A percentile compares a stretch with the other conserved stretches of the same genome.
These are phyloP conservation scores for Aeminium ludgeri DNA, from an alignment of 495 filamentous ascomycete genomes.

Conservation along the genomic window DNA sequence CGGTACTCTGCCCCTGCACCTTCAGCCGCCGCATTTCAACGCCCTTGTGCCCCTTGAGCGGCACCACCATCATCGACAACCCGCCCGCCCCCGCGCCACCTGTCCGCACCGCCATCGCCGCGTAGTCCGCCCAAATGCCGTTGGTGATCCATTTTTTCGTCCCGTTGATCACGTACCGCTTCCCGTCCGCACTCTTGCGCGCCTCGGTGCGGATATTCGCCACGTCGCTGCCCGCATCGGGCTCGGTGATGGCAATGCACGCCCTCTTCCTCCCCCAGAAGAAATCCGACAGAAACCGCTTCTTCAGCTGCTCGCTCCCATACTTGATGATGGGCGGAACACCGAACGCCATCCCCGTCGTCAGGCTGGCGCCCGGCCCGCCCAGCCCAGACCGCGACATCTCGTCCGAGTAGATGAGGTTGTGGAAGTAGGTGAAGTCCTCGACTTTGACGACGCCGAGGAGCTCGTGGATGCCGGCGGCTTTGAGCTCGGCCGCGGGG, in stretches of 20 bases:
- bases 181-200: slow-evolving; percentile 42
- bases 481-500: slow-evolving; percentile 49
- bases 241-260: slow-evolving; percentile 69
- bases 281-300: slow-evolving; percentile 46
- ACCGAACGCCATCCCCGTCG: slow-evolving; percentile 53
- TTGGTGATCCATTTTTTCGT: slow-evolving; percentile 69
- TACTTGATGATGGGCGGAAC: slow-evolving; percentile 55
- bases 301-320: slow-evolving; percentile 41
- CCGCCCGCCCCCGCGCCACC: slow-evolving; percentile 46
- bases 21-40: slow-evolving; percentile 50
- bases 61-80: slow-evolving; percentile 49
- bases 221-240: slow-evolving; percentile 54
- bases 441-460: slow-evolving; percentile 51
- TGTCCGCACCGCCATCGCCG: slow-evolving; percentile 60
- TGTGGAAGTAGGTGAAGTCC: slow-evolving; percentile 59
- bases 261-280: slow-evolving; percentile 46
- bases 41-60: slow-evolving; percentile 40
- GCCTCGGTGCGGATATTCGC: slow-evolving; percentile 54
- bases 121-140: slow-evolving; percentile 57
- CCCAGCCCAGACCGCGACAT: slow-evolving; percentile 45
- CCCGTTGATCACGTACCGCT: slow-evolving; percentile 55
- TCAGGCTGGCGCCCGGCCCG: slow-evolving; percentile 45
- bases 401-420: slow-evolving; percentile 52
- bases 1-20: slow-evolving; percentile 40
- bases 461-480: slow-evolving; percentile 45